Percentiles rank a stretch among this genome's conserved stretches.
Evolutionary conservation across 768 basidiomycete genomes (phyloP).

Genomic region (Tulasnella sp.): DNA sequence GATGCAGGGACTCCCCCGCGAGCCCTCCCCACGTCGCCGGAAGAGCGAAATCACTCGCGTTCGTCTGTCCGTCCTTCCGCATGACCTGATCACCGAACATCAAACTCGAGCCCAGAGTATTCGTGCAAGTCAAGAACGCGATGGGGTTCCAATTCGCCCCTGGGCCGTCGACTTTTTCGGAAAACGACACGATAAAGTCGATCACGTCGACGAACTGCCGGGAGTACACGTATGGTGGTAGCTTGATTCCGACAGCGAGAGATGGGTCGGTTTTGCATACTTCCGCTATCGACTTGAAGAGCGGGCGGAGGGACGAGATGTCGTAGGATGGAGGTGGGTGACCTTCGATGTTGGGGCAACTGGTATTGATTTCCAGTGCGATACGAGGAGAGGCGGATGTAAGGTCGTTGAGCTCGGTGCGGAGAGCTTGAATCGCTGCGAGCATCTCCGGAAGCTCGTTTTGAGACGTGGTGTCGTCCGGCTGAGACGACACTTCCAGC

Average conservation of each 20-base stretch:
- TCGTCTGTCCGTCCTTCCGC: conserved; percentile 7
- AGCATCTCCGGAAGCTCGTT: conserved; percentile 45
- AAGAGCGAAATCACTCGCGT: conserved; percentile 38
- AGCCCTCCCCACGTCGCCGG: conserved; percentile 59
- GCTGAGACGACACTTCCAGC: not conserved
- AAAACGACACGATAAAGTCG: conserved; percentile 33
- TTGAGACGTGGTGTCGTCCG: not conserved
- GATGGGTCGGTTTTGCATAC: conserved; percentile 39
- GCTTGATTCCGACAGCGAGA: conserved; percentile 62
- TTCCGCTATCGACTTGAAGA: conserved; percentile 44
- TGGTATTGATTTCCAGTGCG: conserved; percentile 73
- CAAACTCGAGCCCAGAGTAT: conserved; percentile 63
- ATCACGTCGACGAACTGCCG: conserved; percentile 51
- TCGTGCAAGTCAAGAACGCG: conserved; percentile 68
- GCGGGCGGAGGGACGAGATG: conserved; percentile 36
- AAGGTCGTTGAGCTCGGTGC: conserved; percentile 23
- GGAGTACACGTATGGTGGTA: conserved; percentile 59
- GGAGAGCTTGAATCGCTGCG: conserved; percentile 45
- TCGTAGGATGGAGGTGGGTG: conserved; percentile 47
- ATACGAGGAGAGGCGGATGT: conserved; percentile 24
- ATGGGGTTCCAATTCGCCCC: conserved; percentile 33
- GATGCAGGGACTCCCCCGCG: conserved; percentile 64
- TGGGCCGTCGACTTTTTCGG: conserved; percentile 16
- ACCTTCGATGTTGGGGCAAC: conserved; percentile 65
- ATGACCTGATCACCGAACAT: conserved; percentile 46